Evolutionary conservation across 305 asterid species (phyloP), one percentile per base, ranked within the genome.

Genomic region (Solanum chacoense): DNA sequence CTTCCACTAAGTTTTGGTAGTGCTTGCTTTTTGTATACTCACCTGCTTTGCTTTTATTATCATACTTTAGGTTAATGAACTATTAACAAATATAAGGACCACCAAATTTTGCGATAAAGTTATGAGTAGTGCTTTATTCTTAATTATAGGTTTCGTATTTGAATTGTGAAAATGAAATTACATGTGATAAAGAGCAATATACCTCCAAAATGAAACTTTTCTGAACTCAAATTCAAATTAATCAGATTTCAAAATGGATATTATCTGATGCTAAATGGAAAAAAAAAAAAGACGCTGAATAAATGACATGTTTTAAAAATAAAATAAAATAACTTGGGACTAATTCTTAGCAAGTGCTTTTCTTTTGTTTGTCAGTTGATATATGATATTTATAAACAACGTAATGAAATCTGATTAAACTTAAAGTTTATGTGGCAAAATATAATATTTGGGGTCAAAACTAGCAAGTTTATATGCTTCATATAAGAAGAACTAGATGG

Each of bases 21-120:
- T 84, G 87, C 87, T 84, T 84, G 87, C 87, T 84, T 55, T 75
- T 84, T 55, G 7, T 55, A 84, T 20, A 84, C 67, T 84, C 87
- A 84, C 87, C 55, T 84, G 74, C 74, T 84, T 84, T 84, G 87
- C 74, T 84, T 84, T 84, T 31, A 29, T 28, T 45, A 28, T 16
- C 67, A 20, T 55, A 84, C 31, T 55, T 84, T 31, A 29, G 72
- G 86, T 18, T 83, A 50, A 31, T 31, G 13, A 50, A 84, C 72
- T 50, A 18, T 83, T 3, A 10, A 29, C 69, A 59, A 11, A 16
- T 18, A 32, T 31, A 13, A 18, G 10, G 16, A 36, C 20, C 50
- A 5, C 1, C 0, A 2, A 76, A 76, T 4, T 5, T n/a, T 22
- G 16, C 3, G 4, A 22, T 35, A 6, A 35, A 35, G 3, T 36